Evolutionary conservation across 805 yeast genomes (phyloP).

Genomic region (Kluyveromyces wickerhamii): DNA sequence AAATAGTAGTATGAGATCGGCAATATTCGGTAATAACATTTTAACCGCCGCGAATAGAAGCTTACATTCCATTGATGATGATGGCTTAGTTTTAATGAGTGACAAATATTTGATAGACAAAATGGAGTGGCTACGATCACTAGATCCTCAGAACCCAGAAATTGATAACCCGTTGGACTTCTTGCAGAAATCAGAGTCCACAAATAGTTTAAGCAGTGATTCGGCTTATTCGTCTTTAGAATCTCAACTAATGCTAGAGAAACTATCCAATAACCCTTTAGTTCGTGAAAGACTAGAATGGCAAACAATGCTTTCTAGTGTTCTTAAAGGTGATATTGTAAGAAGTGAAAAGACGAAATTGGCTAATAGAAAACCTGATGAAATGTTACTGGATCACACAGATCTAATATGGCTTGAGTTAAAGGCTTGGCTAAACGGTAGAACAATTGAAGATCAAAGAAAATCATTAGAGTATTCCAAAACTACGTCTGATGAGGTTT

Average conservation of each 20-base stretch:
- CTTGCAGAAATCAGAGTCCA: neutral
- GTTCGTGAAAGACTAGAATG: constrained; percentile 81
- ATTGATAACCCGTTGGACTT: constrained; percentile 9
- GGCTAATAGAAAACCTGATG: constrained; percentile 39
- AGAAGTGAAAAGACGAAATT: constrained; percentile 79
- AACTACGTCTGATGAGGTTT: constrained; percentile 60
- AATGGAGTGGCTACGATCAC: constrained; percentile 31
- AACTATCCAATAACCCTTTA: constrained; percentile 26
- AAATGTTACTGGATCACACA: constrained; percentile 48
- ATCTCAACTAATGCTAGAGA: constrained; percentile 6
- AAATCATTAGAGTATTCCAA: constrained; percentile 61
- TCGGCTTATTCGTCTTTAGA: neutral
- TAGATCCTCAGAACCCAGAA: constrained; percentile 33
- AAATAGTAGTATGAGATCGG: constrained; percentile 2
- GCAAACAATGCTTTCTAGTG: constrained; percentile 90
- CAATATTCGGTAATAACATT: constrained; percentile 18
- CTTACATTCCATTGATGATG: constrained; percentile 12
- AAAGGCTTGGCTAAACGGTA: constrained; percentile 70
- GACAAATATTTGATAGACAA: constrained; percentile 19
- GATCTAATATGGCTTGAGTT: constrained; percentile 78
- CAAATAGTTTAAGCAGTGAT: neutral
- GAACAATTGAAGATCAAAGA: constrained; percentile 72
- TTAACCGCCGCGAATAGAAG: constrained; percentile 13
- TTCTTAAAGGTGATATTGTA: constrained; percentile 91
- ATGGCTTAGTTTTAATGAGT: constrained; percentile 21